Conservation (phyloP, 257 asterid species). For the Gardenia jasminoides region DNA sequence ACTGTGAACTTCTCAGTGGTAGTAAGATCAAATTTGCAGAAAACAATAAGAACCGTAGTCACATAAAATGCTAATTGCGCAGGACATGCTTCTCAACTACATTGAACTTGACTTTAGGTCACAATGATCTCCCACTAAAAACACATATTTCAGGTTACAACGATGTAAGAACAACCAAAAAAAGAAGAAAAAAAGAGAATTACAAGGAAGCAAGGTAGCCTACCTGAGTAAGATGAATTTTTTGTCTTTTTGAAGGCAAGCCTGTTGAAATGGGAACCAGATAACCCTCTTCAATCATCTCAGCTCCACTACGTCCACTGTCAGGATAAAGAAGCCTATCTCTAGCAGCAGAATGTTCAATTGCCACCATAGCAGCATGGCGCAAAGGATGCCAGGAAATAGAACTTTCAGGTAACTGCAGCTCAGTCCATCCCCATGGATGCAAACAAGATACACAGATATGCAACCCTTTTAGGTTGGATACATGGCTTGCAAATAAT, state of each 20-base stretch:
- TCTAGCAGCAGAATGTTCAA: conserved; percentile 73
- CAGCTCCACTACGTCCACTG: conserved; percentile 22
- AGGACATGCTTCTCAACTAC: background rate
- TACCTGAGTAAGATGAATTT: conserved; percentile 31
- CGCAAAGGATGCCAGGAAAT: conserved; percentile 70
- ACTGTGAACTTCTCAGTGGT: background rate
- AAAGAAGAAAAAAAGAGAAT: background rate
- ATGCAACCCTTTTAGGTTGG: conserved; percentile 24
- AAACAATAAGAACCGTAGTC: background rate
- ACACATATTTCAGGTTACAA: background rate
- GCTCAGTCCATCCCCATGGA: conserved; percentile 76
- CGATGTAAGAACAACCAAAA: background rate
- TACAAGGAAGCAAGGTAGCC: conserved; percentile 6
- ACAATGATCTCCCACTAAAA: background rate
- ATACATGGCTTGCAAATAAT: conserved; percentile 16
- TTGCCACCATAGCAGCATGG: conserved; percentile 89
- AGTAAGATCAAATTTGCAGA: background rate
- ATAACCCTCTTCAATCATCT: conserved; percentile 35
- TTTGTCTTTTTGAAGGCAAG: conserved; percentile 60
- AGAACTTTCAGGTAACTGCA: conserved; percentile 22
- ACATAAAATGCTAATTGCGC: background rate
- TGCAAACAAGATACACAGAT: conserved; percentile 58
- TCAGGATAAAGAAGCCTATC: conserved; percentile 61
- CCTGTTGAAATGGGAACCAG: conserved; percentile 30
- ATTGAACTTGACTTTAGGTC: background rate